These are phyloP conservation scores for Fusarium tricinctum DNA, from an alignment of 2,329 filamentous ascomycete genomes.

Conservation along the genomic window DNA sequence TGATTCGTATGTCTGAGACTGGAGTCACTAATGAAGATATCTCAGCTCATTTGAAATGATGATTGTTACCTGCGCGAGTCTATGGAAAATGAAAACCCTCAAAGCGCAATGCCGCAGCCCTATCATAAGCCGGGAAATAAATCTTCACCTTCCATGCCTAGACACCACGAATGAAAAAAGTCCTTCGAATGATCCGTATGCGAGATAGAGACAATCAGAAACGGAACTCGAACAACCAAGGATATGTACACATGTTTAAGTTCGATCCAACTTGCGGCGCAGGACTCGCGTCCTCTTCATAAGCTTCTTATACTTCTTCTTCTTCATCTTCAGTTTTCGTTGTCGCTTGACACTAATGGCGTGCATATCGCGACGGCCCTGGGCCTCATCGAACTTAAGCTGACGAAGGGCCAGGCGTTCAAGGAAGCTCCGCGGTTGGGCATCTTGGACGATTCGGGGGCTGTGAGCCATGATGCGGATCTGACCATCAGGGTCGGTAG, in stretches of 20 bases:
- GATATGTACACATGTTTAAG: conserved; percentile 58
- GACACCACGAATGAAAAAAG: conserved; percentile 49
- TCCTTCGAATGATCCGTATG: conserved; percentile 47
- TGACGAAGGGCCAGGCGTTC: conserved; percentile 78
- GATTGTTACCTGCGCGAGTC: conserved; percentile 55
- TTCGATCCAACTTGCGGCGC: conserved; percentile 84
- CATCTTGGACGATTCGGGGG: conserved; percentile 68
- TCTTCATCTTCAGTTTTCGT: conserved; percentile 99
- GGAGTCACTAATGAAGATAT: conserved; percentile 37
- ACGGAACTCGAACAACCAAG: conserved; percentile 38
- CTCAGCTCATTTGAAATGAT: conserved; percentile 48
- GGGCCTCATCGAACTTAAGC: conserved; percentile 69
- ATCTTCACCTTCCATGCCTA: conserved; percentile 50
- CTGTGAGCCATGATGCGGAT: conserved; percentile 73
- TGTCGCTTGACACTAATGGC: conserved; percentile 93
- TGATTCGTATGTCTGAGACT: conserved; percentile 30
- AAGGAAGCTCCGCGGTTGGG: conserved; percentile 70
- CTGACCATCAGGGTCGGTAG: conserved; percentile 70
- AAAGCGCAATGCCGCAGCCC: conserved; percentile 50
- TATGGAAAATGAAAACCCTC: conserved; percentile 51
- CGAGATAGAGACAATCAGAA: conserved; percentile 36
- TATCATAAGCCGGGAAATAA: conserved; percentile 36
- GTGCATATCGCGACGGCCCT: conserved; percentile 72
- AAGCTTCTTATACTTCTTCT: conserved; percentile 99
- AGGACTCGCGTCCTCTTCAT: conserved; percentile 91